Base-by-base conservation (phyloP, 352 stramenopile genomes). In the Plasmopara viticola region DNA sequence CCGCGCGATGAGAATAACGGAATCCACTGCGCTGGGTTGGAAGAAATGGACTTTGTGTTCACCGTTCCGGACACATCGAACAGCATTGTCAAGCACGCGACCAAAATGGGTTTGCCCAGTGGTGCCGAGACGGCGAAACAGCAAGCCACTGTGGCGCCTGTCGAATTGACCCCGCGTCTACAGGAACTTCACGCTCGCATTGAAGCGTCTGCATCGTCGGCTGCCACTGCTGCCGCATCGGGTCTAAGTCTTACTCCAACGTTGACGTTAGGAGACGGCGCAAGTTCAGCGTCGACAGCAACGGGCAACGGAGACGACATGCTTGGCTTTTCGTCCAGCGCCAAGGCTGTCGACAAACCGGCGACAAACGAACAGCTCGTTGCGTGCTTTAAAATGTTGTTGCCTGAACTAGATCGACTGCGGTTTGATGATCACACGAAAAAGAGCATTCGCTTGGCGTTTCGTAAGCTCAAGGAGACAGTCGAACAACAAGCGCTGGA, bases 341-440 rank as follows among this genome's bases (percentile, higher is more conserved):
- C 10, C 10, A 59, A 51, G 44, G 28, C 33, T 28, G 29, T 47
- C 1, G 53, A 74, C 34, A 41, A 46, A 6, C 62, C 60, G 25
- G 58, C 62, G 35, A 72, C 59, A 6, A 75, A 78, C 47, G 68
- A 81, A 50, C 68, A 81, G 48, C 62, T 81, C 29, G 51, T 81
- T 12, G 66, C 63, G 46, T 68, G 66, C 42, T 73, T 81, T 43
- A 78, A 71, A 31, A 37, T 76, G 48, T 44, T 81, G 45, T 68
- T 81, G 14, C 71, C 68, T 4, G 71, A 81, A 42, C 53, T 81
- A 35, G 71, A 81, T 51, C 68, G 71, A 53, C 57, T 81, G 30
- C 66, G 71, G 15, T 81, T 81, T 41, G 71, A 81, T 30, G 71
- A 81, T 34, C 71, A 77, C 55, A 72, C 71, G 18, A 81, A 81